Conservation (phyloP, 2,329 filamentous ascomycete species). For the Hansfordia pulvinata region DNA sequence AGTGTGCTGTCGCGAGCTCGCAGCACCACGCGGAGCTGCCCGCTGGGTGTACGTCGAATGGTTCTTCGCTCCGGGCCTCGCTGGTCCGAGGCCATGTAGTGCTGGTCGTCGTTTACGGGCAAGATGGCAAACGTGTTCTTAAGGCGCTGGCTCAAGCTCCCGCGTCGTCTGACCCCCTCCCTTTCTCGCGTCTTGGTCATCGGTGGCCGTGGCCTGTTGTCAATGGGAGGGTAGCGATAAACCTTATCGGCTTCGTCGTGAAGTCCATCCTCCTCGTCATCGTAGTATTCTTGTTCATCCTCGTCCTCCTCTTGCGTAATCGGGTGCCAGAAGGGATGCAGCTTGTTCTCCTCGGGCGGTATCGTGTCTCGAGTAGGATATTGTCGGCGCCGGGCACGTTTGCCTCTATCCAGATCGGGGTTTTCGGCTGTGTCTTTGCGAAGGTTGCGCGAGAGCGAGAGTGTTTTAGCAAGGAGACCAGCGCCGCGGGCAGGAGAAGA, state of each 20-base stretch:
- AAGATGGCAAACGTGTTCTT: slow-evolving; percentile 48
- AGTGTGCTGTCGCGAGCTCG: slow-evolving; percentile 31
- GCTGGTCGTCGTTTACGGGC: slow-evolving; percentile 30
- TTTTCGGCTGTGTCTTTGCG: slow-evolving; percentile 16
- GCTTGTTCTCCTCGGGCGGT: slow-evolving; percentile 36
- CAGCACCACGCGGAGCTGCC: slow-evolving; percentile 46
- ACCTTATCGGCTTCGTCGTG: slow-evolving; percentile 20
- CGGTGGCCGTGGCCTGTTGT: slow-evolving; percentile 29
- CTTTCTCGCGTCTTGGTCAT: too few relatives aligned
- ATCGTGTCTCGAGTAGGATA: slow-evolving; percentile 29
- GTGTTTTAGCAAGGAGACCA: slow-evolving; percentile 31
- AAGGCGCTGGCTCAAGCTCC: slow-evolving; percentile 37
- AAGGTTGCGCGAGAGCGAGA: slow-evolving; percentile 36
- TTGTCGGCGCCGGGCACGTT: slow-evolving; percentile 13
- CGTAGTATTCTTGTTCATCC: slow-evolving; percentile 11
- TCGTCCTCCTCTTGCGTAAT: slow-evolving; percentile 24
- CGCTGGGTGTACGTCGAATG: slow-evolving; percentile 44
- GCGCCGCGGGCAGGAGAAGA: slow-evolving; percentile 23
- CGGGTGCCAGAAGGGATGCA: slow-evolving; percentile 52
- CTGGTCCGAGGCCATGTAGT: slow-evolving; percentile 17
- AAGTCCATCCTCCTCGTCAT: slow-evolving; percentile 13
- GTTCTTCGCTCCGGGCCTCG: slow-evolving; percentile 37
- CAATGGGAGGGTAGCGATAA: slow-evolving; percentile 32
- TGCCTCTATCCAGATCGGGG: slow-evolving; percentile 11
- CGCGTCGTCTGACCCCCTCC: slow-evolving; percentile 27